These are phyloP conservation scores for Craterostigma plantagineum DNA, from an alignment of 257 asterid species.

Conservation along the genomic window DNA sequence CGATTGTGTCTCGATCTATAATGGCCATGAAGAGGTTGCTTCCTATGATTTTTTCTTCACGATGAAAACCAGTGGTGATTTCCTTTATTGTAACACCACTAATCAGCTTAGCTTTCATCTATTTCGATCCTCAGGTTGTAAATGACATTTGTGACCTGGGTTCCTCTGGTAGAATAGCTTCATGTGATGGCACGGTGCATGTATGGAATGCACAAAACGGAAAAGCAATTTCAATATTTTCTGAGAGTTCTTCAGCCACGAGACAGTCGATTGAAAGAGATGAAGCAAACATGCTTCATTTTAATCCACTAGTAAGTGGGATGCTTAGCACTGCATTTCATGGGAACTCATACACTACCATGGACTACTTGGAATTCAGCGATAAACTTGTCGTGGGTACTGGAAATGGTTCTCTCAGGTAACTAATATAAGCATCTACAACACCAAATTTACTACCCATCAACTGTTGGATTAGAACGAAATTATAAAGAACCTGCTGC, in stretches of 20 bases:
- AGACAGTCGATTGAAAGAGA: slow-evolving; percentile 36
- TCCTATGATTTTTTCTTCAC: slow-evolving; percentile 5
- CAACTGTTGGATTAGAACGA: no score
- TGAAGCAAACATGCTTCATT: slow-evolving; percentile 60
- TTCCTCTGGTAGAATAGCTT: slow-evolving; percentile 82
- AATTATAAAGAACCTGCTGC: no score
- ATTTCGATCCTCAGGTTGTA: slow-evolving; percentile 42
- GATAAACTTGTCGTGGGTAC: slow-evolving; percentile 73
- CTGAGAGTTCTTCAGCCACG: slow-evolving; percentile 49
- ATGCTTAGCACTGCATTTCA: slow-evolving; percentile 63
- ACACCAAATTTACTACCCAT: no score
- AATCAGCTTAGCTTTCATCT: slow-evolving; percentile 8
- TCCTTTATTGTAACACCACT: no score
- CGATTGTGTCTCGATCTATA: slow-evolving; percentile 60
- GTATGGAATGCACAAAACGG: slow-evolving; percentile 93
- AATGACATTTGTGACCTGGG: slow-evolving; percentile 65
- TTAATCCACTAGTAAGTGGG: slow-evolving; percentile 63
- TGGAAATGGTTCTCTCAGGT: slow-evolving; percentile 94
- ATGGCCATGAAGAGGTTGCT: slow-evolving; percentile 92
- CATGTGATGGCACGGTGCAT: slow-evolving; percentile 95
- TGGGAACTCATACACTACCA: slow-evolving; percentile 70
- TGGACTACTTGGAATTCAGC: slow-evolving; percentile 56
- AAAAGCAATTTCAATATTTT: slow-evolving; percentile 46
- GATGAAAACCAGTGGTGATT: slow-evolving; percentile 3
- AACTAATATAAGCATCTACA: slow-evolving; percentile 9